Evolutionary conservation across 2,329 filamentous ascomycete genomes (phyloP).

Genomic region (Apiospora arundinis): DNA sequence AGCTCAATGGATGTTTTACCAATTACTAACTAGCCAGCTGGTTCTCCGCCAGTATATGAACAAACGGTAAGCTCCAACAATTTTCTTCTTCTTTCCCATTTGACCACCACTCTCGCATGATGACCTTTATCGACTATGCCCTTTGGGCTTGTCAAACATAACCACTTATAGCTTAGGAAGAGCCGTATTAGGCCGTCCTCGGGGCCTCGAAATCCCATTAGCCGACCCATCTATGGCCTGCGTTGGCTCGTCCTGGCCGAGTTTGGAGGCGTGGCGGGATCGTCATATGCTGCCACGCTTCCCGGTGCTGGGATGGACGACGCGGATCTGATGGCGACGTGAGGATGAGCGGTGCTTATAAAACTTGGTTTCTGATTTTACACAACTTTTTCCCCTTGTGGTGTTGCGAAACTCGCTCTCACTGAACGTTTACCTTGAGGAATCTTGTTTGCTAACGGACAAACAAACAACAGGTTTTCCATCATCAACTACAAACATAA

Average conservation of each 20-base stretch:
- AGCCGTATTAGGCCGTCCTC: constrained; percentile 44
- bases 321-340: constrained; percentile 35
- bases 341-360: constrained; percentile 44
- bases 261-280: constrained; percentile 40
- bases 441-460: neutral
- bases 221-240: constrained; percentile 23
- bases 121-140: constrained; percentile 39
- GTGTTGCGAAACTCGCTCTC: neutral
- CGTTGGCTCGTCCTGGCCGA: constrained; percentile 22
- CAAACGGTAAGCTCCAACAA: constrained; percentile 5
- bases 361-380: constrained; percentile 38
- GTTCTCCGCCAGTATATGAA: neutral
- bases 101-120: constrained; percentile 31
- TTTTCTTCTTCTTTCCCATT: neutral
- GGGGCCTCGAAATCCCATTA: constrained; percentile 30
- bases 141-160: constrained; percentile 39
- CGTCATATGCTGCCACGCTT: constrained; percentile 43
- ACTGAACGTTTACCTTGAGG: neutral
- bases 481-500: neutral
- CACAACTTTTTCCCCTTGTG: neutral
- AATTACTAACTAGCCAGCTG: no score
- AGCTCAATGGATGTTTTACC: neutral
- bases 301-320: constrained; percentile 33
- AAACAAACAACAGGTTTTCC: neutral
- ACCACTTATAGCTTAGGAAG: constrained; percentile 39